Evolutionary conservation across 1,284 basidiomycete genomes (phyloP), one percentile per base, ranked within the genome.

Genomic region (Phellopilus nigrolimitatus): DNA sequence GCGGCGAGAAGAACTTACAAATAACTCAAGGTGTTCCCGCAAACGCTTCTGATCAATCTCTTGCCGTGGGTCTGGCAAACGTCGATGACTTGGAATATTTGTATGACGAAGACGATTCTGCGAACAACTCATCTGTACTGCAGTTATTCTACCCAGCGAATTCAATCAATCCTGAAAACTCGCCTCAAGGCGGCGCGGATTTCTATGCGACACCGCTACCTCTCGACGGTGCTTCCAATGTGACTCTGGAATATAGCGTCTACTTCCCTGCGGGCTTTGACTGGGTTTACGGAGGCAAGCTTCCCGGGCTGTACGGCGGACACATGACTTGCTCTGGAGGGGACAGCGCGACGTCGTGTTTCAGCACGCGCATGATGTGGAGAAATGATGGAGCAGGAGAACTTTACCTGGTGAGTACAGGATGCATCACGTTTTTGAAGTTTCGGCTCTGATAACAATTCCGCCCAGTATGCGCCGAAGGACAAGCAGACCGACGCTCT

Each of bases 321-420:
- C 79, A 76, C 57, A 68, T 62, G 6, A 75, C 76, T 13, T 88
- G 84, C 61, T 85, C 83, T 21, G 84, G 84, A 6, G 86, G 86
- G 4, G 71, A 80, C 55, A 69, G 69, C 3, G 86, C 85, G 5
- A 49, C 65, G 30, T 71, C 76, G 48, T 88, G 86, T 57, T 89
- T 86, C 60, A 86, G 84, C 62, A 86, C 82, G 15, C 68, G 86
- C 24, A 52, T 88, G 55, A 89, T 89, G 86, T 89, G 86, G 86
- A 71, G 86, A 39, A 59, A 63, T 8, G 68, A 65, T 0, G 85
- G 84, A 3, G 62, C 61, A 0, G 85, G 86, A 0, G 86, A 88
- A 61, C 66, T 90, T 22, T 91, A 91, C 61, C 69, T 90, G 50
- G 86, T 88, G 60, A 50, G 77, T n/a, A n/a, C n/a, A n/a, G n/a